These are phyloP conservation scores for Neocucurbitaria cava DNA, from an alignment of 2,329 filamentous ascomycete species.

Conservation along the genomic window DNA sequence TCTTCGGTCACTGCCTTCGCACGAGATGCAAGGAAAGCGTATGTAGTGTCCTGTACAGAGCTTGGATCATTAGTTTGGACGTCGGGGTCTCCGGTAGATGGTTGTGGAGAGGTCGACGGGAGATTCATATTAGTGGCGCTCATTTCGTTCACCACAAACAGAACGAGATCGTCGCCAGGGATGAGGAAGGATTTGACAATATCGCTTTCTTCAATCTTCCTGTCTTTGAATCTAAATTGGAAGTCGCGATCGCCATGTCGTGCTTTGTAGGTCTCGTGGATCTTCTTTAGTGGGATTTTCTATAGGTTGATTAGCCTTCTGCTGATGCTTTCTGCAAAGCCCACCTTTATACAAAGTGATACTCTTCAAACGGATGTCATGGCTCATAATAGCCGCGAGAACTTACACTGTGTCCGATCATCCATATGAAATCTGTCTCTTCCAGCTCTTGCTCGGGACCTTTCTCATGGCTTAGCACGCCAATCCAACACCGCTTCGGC, in stretches of 20 bases:
- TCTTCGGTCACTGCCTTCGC: neutral
- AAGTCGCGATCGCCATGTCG: slow-evolving; percentile 12
- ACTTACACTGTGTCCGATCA: slow-evolving; percentile 43
- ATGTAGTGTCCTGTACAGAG: neutral
- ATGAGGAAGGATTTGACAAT: slow-evolving; percentile 9
- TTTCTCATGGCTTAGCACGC: slow-evolving; percentile 37
- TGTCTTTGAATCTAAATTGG: slow-evolving; percentile 24
- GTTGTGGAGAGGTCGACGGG: neutral
- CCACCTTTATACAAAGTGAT: neutral
- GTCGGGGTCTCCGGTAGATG: neutral
- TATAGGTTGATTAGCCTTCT: slow-evolving; percentile 8
- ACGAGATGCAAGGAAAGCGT: neutral
- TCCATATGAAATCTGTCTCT: slow-evolving; percentile 45
- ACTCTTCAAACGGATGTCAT: neutral
- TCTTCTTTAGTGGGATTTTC: slow-evolving; percentile 30
- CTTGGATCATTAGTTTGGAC: neutral
- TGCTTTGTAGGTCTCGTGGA: slow-evolving; percentile 22
- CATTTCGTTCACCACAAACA: slow-evolving; percentile 5
- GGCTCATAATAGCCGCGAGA: neutral
- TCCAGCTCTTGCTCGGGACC: slow-evolving; percentile 10
- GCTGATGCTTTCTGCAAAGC: neutral
- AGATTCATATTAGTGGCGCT: neutral
- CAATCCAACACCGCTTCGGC: slow-evolving; percentile 41
- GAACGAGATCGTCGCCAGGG: slow-evolving; percentile 4
- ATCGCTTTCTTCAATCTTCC: slow-evolving; percentile 1